Evolutionary conservation across 768 basidiomycete genomes (phyloP), one percentile per base, ranked within the genome.

Genomic region (Kockovaella imperatae): DNA sequence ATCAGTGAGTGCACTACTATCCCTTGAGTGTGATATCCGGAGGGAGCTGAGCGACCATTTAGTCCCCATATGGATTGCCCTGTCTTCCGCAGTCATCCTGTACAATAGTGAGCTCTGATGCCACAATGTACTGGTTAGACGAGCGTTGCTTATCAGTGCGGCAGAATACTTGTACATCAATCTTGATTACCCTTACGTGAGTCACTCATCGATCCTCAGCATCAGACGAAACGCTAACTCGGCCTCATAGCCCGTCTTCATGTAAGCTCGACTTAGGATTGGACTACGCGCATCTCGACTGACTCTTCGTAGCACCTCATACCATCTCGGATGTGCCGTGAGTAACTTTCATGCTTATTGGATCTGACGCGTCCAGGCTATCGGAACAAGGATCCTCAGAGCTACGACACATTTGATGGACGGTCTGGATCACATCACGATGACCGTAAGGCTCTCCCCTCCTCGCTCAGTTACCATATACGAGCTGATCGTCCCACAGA

Each of bases 101-200:
- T 91, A 93, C 79, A 93, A 93, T 78, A 91, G 89, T 72, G 83
- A 82, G 67, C 73, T 89, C 61, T 90, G 86, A 77, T 86, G 85
- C 72, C 79, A 52, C 29, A 49, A 39, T 1, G 44, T n/a, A 8
- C 7, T 23, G 28, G 15, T 39, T 10, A 17, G 24, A 54, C 45
- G n/a, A n/a, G n/a, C n/a, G n/a, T n/a, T n/a, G n/a, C n/a, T n/a
- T n/a, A n/a, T n/a, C n/a, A n/a, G n/a, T 35, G 41, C 43, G 25
- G 35, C 79, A 60, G 62, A 67, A 59, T 67, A 64, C 45, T 54
- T 67, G 5, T 67, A 67, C 41, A 84, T 68, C 67, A 80, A 55
- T 87, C 90, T 76, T 77, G 78, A 70, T 87, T 77, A 75, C 87
- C 90, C 40, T 86, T 96, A 61, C 88, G 68, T 68, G 41, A 47